phyloP scores from a whole-genome alignment of 2,329 filamentous ascomycete genomes.

The Sporothrix brunneoviolacea region DNA sequence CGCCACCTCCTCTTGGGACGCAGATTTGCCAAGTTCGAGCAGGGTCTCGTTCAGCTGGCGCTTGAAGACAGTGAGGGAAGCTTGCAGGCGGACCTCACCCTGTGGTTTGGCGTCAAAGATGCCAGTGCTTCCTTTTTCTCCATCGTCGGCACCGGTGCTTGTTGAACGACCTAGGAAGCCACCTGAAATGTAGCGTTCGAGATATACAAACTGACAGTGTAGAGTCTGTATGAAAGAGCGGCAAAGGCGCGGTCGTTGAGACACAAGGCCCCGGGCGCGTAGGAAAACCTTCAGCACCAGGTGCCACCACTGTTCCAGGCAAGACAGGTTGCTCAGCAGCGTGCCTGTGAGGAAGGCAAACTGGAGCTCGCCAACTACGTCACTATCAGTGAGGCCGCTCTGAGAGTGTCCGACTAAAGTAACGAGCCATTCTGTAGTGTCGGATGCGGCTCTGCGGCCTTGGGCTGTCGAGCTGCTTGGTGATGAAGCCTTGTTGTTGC shows the following conservation, averaged over 20 bases:
- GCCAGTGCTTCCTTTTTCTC: slow-evolving; percentile 14
- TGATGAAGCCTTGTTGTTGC: not conserved
- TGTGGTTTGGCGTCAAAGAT: slow-evolving; percentile 31
- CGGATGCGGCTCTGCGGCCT: slow-evolving; percentile 16
- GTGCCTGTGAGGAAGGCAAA: slow-evolving; percentile 52
- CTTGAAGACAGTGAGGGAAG: slow-evolving; percentile 48
- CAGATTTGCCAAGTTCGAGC: slow-evolving; percentile 26
- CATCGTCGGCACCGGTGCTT: slow-evolving; percentile 25
- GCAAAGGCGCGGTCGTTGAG: slow-evolving; percentile 38
- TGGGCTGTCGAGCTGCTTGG: no score
- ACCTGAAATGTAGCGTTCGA: slow-evolving; percentile 41
- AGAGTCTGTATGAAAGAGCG: slow-evolving; percentile 42
- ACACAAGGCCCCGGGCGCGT: slow-evolving; percentile 40
- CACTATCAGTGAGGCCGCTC: slow-evolving; percentile 27
- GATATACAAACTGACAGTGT: slow-evolving; percentile 49
- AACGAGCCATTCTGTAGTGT: slow-evolving; percentile 23
- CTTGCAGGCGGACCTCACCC: slow-evolving; percentile 31
- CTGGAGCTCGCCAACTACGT: slow-evolving; percentile 54
- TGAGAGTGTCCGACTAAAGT: slow-evolving; percentile 20
- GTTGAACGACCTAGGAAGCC: slow-evolving; percentile 6
- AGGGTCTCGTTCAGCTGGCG: slow-evolving; percentile 44
- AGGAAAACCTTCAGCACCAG: slow-evolving; percentile 46
- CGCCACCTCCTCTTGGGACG: slow-evolving; percentile 35
- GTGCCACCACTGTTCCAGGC: slow-evolving; percentile 57
- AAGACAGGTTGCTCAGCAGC: slow-evolving; percentile 51